Percentiles rank a stretch among this genome's conserved stretches.
Evolutionary conservation across 2,329 filamentous ascomycete genomes (phyloP).

Genomic region (Trichoderma aggressivum): DNA sequence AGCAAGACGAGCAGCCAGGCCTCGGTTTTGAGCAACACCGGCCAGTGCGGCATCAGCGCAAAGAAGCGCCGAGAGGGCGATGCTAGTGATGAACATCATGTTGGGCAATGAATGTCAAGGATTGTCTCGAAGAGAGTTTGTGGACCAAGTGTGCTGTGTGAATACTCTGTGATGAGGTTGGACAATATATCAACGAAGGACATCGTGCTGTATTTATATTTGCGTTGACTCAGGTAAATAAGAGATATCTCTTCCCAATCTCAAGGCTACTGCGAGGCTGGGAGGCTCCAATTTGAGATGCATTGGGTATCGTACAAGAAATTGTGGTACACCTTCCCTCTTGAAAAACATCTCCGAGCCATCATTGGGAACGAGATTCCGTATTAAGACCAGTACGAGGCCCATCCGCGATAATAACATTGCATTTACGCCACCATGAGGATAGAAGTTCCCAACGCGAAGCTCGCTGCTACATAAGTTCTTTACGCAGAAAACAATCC

Average conservation of each 20-base stretch:
- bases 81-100: conserved; percentile 3
- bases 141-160: neutral
- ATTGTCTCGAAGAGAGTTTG: neutral
- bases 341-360: conserved; percentile 8
- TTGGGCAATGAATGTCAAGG: neutral
- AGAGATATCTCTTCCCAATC: neutral
- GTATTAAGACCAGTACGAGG: neutral
- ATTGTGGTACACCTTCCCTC: neutral
- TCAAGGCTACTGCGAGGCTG: neutral
- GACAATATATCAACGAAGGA: neutral
- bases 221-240: neutral
- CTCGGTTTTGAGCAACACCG: neutral
- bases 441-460: neutral
- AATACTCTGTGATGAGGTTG: neutral
- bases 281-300: neutral
- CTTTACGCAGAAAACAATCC: neutral
- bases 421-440: neutral
- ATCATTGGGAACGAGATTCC: neutral
- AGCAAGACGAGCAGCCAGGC: conserved; percentile 5
- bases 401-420: neutral
- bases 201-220: neutral
- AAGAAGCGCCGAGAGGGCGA: neutral
- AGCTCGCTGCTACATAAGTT: neutral
- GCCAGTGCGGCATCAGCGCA: conserved; percentile 7
- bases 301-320: neutral